These are phyloP conservation scores for Dendrobium officinale DNA, from an alignment of 106 monocot species.

Conservation along the genomic window DNA sequence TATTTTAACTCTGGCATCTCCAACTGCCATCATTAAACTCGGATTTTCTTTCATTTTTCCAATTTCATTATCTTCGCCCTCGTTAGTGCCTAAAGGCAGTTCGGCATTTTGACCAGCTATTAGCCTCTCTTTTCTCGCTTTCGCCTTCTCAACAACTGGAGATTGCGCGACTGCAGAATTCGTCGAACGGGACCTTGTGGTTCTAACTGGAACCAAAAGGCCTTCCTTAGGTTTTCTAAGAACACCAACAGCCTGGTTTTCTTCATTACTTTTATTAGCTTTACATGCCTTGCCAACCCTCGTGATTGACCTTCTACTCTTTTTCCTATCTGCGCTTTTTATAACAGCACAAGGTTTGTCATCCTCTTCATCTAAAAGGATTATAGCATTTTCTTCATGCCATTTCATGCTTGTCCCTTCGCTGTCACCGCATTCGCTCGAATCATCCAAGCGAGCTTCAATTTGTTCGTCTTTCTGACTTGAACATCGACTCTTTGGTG, in stretches of 20 bases:
- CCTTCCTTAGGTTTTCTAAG: background rate
- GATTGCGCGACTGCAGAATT: constrained; percentile 9
- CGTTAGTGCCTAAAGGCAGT: background rate
- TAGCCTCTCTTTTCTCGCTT: too few relatives aligned
- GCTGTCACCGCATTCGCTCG: background rate
- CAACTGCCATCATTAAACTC: background rate
- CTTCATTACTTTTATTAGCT: background rate
- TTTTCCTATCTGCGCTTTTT: constrained; percentile 8
- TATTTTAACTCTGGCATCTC: background rate
- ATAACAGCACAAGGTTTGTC: background rate
- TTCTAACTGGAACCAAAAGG: background rate
- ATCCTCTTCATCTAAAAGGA: background rate
- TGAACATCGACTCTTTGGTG: constrained; percentile 3
- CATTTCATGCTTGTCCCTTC: background rate
- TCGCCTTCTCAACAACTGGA: constrained; percentile 17
- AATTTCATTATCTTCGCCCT: background rate
- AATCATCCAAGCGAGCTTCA: background rate
- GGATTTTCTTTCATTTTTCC: background rate
- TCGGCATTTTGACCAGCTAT: too few relatives aligned
- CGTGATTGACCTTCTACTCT: constrained; percentile 10
- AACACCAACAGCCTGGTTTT: background rate
- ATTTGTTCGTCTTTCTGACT: background rate
- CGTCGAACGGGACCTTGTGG: constrained; percentile 9
- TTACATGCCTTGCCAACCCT: background rate
- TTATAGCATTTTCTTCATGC: background rate